A percentile compares a stretch with the other conserved stretches of the same genome.
Evolutionary conservation across 768 basidiomycete genomes (phyloP).

Genomic region (Boletus rufocinnamomeus): DNA sequence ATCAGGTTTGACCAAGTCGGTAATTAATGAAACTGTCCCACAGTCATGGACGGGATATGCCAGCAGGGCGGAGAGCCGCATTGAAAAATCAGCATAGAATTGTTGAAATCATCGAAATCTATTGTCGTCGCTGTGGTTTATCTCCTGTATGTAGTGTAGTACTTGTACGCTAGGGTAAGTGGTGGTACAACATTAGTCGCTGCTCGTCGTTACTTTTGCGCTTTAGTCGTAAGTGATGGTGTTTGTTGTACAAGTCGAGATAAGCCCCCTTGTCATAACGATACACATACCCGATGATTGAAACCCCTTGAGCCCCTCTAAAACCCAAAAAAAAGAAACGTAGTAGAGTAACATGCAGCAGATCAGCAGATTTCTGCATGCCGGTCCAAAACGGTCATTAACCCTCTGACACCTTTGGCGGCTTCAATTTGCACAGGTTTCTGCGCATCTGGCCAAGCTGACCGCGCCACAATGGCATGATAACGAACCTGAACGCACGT

Average conservation of each 20-base stretch:
- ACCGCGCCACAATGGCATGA: constrained; percentile 39
- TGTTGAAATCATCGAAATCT: constrained; percentile 9
- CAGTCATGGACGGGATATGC: constrained; percentile 98
- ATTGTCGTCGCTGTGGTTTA: constrained; percentile 9
- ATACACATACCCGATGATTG: constrained; percentile 26
- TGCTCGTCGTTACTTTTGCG: constrained; percentile 18
- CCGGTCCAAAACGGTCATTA: constrained; percentile 41
- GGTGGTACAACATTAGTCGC: constrained; percentile 33
- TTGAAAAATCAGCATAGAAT: constrained; percentile 49
- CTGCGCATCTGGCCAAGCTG: constrained; percentile 38
- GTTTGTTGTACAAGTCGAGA: constrained; percentile 21
- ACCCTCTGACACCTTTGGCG: constrained; percentile 36
- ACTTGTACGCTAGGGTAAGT: constrained; percentile 25
- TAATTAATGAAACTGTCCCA: constrained; percentile 18
- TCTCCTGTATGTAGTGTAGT: constrained; percentile 9
- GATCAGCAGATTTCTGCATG: constrained; percentile 30
- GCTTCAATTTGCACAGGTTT: constrained; percentile 38
- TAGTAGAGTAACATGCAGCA: background rate
- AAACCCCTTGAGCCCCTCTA: constrained; percentile 18
- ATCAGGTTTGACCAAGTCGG: constrained; percentile 11
- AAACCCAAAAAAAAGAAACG: constrained; percentile 13
- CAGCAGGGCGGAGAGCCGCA: constrained; percentile 68
- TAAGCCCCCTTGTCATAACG: constrained; percentile 10
- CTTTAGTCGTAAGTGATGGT: constrained; percentile 13
- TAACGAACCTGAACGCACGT: constrained; percentile 35